Conservation (phyloP, 2,329 filamentous ascomycete species). For the Colletotrichum destructivum region DNA sequence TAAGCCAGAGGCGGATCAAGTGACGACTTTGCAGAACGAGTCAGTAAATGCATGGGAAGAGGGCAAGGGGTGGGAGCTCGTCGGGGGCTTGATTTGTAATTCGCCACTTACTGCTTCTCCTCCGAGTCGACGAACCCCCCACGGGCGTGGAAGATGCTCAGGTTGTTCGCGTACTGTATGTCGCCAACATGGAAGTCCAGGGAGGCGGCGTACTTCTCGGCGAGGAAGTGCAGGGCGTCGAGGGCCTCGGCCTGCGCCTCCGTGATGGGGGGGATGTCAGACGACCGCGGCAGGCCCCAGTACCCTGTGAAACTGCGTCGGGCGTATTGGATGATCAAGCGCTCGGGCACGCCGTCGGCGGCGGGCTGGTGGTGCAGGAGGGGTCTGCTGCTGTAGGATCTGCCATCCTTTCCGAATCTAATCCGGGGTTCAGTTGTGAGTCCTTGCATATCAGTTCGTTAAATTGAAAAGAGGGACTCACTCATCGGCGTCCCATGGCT, state of each 20-base stretch:
- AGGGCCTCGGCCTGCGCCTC: slow-evolving; percentile 68
- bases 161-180: slow-evolving; percentile 70
- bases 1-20: slow-evolving; percentile 65
- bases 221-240: slow-evolving; percentile 65
- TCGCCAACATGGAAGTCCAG: slow-evolving; percentile 66
- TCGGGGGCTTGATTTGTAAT: slow-evolving; percentile 5
- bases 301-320: slow-evolving; percentile 73
- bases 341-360: slow-evolving; percentile 61
- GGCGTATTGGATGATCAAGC: slow-evolving; percentile 73
- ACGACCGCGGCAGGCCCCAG: slow-evolving; percentile 66
- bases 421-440: neutral
- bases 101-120: slow-evolving; percentile 58
- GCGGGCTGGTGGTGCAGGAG: slow-evolving; percentile 70
- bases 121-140: slow-evolving; percentile 63
- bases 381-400: slow-evolving; percentile 64
- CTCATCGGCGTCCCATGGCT: slow-evolving; percentile 65
- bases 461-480: slow-evolving; percentile 45
- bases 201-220: slow-evolving; percentile 60
- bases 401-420: slow-evolving; percentile 66
- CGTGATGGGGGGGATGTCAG: slow-evolving; percentile 69
- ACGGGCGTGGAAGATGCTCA: slow-evolving; percentile 68
- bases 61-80: too few species aligned
- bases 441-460: neutral
- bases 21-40: slow-evolving; percentile 56
- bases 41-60: slow-evolving; percentile 36